Base-by-base conservation (phyloP, 768 basidiomycete genomes). In the Artomyces pyxidatus region DNA sequence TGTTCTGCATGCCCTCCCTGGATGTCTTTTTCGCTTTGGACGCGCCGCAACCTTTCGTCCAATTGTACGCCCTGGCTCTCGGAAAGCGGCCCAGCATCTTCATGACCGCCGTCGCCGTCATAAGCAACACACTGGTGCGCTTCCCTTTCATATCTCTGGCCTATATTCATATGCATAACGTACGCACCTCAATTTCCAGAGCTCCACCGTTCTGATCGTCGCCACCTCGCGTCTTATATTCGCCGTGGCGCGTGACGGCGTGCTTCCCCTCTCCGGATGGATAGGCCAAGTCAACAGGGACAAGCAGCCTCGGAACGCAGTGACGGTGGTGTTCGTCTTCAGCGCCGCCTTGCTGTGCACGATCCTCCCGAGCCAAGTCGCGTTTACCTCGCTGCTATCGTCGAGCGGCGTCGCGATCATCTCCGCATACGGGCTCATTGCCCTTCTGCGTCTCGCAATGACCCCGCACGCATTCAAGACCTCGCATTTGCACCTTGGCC, bases 211-310 rank as follows among this genome's bases (percentile, higher is more conserved):
- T 37, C 79, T 87, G 16, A 81, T 94, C 48, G 88, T 94, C n/a
- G 92, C 92, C 2, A 80, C 90, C 12, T 93, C 89, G 10, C 80
- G 92, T 4, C 75, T 96, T 23, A 76, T 96, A 30, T 96, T 88
- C 59, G 92, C 92, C 8, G 86, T 95, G 39, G 92, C 92, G n/a
- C 83, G 92, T 47, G 92, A 96, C 57, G 92, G 92, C 25, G 88
- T 94, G 0, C 71, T 96, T 10, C 92, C 92, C 1, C 63, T 88
- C 40, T 91, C 87, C 0, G 51, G 68, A 10, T 95, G 91, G 92
- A 85, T 96, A 44, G 81, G 87, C 38, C 67, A 73, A 51, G 86
- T 94, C 35, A 81, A 87, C 42, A 54, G 64, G 0, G 65, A 74
- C 14, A 83, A 87, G 1, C 86, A 93, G 58, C 92, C 92, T 0